Evolutionary conservation across 179 eudicot species (phyloP).

Genomic region (Carnegiea gigantea): DNA sequence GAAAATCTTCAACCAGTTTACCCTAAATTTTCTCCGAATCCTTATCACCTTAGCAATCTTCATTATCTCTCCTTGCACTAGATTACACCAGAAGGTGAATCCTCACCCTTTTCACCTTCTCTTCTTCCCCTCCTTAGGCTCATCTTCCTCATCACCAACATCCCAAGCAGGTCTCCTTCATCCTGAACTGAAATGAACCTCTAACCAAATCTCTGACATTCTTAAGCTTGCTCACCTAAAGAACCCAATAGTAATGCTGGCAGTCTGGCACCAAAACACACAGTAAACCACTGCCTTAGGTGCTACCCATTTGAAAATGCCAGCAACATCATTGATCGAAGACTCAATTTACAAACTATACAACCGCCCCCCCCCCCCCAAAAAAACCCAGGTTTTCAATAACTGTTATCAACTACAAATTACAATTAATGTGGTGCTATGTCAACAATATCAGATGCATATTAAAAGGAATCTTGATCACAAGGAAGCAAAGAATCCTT

Average conservation of each 20-base stretch:
- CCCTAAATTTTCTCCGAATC: too few species aligned
- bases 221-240: slow-evolving; percentile 61
- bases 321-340: slow-evolving; percentile 46
- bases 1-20: too few species aligned
- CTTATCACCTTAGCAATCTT: too few species aligned
- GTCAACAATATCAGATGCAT: slow-evolving; percentile 19
- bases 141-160: too few species aligned
- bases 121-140: too few species aligned
- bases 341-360: slow-evolving; percentile 38
- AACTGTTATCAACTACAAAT: slow-evolving; percentile 47
- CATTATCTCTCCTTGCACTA: too few species aligned
- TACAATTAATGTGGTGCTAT: background rate
- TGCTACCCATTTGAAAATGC: slow-evolving; percentile 46
- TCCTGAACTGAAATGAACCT: slow-evolving; percentile 51
- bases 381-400: slow-evolving; percentile 61
- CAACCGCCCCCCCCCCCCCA: slow-evolving; percentile 11
- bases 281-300: slow-evolving; percentile 50
- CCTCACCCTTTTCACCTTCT: too few species aligned
- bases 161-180: slow-evolving; percentile 47
- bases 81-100: too few species aligned
- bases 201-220: slow-evolving; percentile 61
- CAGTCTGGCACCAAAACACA: slow-evolving; percentile 73
- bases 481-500: slow-evolving; percentile 34
- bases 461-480: slow-evolving; percentile 23
- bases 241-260: slow-evolving; percentile 63